phyloP scores from a whole-genome alignment of 2,329 filamentous ascomycete genomes.

The Fusarium armeniacum region DNA sequence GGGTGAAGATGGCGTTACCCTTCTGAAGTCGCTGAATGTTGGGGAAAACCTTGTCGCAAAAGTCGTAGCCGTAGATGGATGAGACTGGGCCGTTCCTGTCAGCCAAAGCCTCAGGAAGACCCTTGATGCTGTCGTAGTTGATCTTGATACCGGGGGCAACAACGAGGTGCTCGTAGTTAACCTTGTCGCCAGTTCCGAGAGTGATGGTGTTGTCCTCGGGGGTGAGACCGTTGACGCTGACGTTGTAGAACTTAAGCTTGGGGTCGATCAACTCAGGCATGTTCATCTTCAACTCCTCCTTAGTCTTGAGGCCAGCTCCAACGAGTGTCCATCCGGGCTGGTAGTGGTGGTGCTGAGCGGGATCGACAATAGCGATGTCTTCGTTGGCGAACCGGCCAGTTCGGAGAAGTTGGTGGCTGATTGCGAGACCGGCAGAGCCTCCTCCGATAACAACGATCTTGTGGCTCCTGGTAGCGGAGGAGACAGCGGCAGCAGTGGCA shows the following conservation, averaged over 20 bases:
- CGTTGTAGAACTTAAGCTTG: constrained; percentile 73
- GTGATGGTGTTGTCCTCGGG: constrained; percentile 71
- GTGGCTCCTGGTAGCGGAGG: constrained; percentile 59
- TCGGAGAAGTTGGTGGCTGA: constrained; percentile 76
- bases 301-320: constrained; percentile 74
- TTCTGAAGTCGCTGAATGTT: constrained; percentile 63
- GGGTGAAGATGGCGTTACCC: constrained; percentile 71
- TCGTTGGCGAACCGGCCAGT: constrained; percentile 68
- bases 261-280: constrained; percentile 67
- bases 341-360: constrained; percentile 74
- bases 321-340: constrained; percentile 79
- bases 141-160: constrained; percentile 71
- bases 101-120: constrained; percentile 68
- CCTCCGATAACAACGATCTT: constrained; percentile 77
- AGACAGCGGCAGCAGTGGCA: constrained; percentile 32
- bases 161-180: constrained; percentile 75
- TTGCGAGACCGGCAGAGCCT: constrained; percentile 74
- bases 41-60: constrained; percentile 66
- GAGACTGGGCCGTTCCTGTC: constrained; percentile 64
- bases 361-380: constrained; percentile 76
- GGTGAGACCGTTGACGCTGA: constrained; percentile 63
- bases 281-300: constrained; percentile 68
- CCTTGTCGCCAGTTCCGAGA: constrained; percentile 66
- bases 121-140: constrained; percentile 66
- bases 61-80: constrained; percentile 70